Conservation (phyloP, 1,284 basidiomycete genomes). For the Earliella scabrosa region DNA sequence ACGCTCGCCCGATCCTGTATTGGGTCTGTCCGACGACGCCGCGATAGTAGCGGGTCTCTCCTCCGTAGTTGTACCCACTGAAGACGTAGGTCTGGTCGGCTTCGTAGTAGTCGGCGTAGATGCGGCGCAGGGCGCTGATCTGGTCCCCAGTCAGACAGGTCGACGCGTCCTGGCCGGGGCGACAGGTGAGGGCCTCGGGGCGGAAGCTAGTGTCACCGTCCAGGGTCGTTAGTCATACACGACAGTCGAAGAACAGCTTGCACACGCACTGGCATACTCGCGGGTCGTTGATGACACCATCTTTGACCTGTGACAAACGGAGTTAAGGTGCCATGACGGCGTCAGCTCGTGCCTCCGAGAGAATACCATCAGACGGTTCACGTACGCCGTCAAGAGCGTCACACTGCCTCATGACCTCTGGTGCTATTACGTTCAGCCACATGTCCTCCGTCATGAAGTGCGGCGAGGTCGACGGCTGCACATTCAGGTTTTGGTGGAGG, state of each 20-base stretch:
- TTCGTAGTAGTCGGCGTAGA: slow-evolving; percentile 37
- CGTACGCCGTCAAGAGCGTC: slow-evolving; percentile 37
- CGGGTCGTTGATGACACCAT: slow-evolving; percentile 40
- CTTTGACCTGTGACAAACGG: slow-evolving; percentile 28
- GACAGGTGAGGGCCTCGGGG: slow-evolving; percentile 35
- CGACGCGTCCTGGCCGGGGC: slow-evolving; percentile 26
- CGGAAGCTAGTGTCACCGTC: slow-evolving; percentile 30
- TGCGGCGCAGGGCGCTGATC: slow-evolving; percentile 36
- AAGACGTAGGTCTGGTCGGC: slow-evolving; percentile 31
- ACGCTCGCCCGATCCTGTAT: slow-evolving; percentile 21
- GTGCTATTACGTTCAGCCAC: slow-evolving; percentile 30
- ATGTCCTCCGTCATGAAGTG: slow-evolving; percentile 27
- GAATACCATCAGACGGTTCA: too few relatives aligned
- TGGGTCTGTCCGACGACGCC: slow-evolving; percentile 25
- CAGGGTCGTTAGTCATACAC: too few relatives aligned
- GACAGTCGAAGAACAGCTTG: not conserved
- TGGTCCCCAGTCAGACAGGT: slow-evolving; percentile 39
- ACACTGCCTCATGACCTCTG: slow-evolving; percentile 35
- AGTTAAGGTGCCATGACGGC: too few relatives aligned
- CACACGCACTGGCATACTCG: slow-evolving; percentile 32
- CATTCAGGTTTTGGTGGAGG: slow-evolving; percentile 28
- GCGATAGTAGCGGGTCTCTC: slow-evolving; percentile 36
- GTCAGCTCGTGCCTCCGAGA: too few relatives aligned
- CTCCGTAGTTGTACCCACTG: slow-evolving; percentile 32
- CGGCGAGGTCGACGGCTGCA: slow-evolving; percentile 23